These are phyloP conservation scores for Ramaria sp. DNA, from an alignment of 768 basidiomycete genomes.

Conservation along the genomic window DNA sequence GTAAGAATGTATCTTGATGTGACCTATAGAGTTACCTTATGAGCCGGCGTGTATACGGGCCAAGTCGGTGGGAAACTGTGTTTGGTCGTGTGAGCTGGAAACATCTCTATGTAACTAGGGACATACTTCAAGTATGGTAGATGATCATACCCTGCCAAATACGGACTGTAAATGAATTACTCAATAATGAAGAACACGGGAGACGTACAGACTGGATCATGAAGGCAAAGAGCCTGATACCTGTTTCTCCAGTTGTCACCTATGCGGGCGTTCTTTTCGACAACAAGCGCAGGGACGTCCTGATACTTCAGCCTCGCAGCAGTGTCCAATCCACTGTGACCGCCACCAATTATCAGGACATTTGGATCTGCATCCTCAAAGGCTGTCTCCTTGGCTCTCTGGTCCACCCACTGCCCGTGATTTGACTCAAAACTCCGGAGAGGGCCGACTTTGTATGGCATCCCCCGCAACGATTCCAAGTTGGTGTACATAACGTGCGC, in stretches of 20 bases:
- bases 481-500: constrained; percentile 39
- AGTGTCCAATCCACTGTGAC: constrained; percentile 44
- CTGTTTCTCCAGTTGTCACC: constrained; percentile 60
- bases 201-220: constrained; percentile 55
- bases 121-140: constrained; percentile 53
- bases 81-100: background rate
- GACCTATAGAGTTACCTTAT: constrained; percentile 21
- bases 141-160: constrained; percentile 37
- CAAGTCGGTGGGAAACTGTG: constrained; percentile 46
- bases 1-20: background rate
- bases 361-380: constrained; percentile 36
- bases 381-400: constrained; percentile 24
- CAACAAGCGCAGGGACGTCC: constrained; percentile 37
- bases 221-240: constrained; percentile 56
- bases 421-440: constrained; percentile 25
- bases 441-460: constrained; percentile 38
- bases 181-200: background rate
- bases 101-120: background rate
- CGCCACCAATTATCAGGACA: constrained; percentile 41
- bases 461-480: constrained; percentile 38
- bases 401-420: constrained; percentile 33
- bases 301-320: constrained; percentile 51
- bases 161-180: background rate
- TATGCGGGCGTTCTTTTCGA: constrained; percentile 51
- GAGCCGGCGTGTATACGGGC: constrained; percentile 48